These are phyloP conservation scores for Coemansia aciculifera DNA, from an alignment of 192 early-diverging fungal species.

Conservation along the genomic window DNA sequence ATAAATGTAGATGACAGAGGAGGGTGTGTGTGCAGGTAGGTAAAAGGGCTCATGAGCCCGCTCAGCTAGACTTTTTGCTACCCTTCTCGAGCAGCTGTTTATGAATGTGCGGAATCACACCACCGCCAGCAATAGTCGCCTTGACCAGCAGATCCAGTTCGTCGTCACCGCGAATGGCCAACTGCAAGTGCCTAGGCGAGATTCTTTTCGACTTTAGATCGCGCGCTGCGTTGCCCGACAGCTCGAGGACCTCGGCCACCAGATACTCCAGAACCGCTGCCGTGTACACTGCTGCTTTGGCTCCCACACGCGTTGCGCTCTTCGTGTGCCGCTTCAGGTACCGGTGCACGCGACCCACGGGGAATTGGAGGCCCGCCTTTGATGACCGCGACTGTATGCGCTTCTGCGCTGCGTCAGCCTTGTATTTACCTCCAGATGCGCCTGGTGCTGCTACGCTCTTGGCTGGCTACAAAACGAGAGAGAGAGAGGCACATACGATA, in stretches of 20 bases:
- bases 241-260: conserved; percentile 89
- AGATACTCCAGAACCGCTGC: conserved; percentile 93
- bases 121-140: conserved; percentile 88
- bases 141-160: conserved; percentile 86
- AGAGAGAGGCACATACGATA: background rate
- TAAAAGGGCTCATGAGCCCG: background rate
- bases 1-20: background rate
- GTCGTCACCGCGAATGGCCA: conserved; percentile 91
- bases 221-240: conserved; percentile 90
- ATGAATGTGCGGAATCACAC: conserved; percentile 69
- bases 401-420: conserved; percentile 39
- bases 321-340: conserved; percentile 82
- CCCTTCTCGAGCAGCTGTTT: conserved; percentile 57
- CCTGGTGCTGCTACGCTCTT: conserved; percentile 50
- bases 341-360: conserved; percentile 91
- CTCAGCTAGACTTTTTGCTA: conserved; percentile 33
- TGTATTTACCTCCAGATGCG: conserved; percentile 49
- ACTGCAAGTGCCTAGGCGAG: conserved; percentile 84
- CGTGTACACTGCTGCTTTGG: conserved; percentile 89
- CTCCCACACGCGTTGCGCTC: conserved; percentile 81
- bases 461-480: conserved; percentile 40
- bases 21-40: background rate
- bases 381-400: conserved; percentile 55
- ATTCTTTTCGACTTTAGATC: conserved; percentile 91
- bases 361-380: conserved; percentile 70